Conservation (phyloP, 345 rosid genomes). For the Linum trigynum region DNA sequence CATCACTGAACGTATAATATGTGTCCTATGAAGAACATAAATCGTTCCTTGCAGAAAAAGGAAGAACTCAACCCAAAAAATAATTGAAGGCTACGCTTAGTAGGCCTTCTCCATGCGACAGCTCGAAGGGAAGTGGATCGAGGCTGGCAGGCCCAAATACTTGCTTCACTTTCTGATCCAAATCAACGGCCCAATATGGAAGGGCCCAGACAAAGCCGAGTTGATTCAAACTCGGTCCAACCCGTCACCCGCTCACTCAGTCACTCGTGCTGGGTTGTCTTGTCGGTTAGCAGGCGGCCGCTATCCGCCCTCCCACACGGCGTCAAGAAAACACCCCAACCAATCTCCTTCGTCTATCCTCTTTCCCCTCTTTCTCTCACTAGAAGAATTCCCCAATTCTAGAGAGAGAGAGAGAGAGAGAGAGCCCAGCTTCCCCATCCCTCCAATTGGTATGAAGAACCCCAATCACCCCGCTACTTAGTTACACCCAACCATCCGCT, state of each 20-base stretch:
- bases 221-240: not conserved
- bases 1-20: too few species aligned
- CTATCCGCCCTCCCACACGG: not conserved
- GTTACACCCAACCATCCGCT: not conserved
- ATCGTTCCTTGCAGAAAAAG: too few species aligned
- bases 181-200: too few species aligned
- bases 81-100: too few species aligned
- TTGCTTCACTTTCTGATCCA: too few species aligned
- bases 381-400: not conserved
- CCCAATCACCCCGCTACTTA: not conserved
- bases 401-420: slow-evolving; percentile 18
- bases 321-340: slow-evolving; percentile 2
- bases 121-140: too few species aligned
- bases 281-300: not conserved
- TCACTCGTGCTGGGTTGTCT: not conserved
- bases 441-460: not conserved
- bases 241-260: not conserved
- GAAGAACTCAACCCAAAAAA: too few species aligned
- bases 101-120: too few species aligned
- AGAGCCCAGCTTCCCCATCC: not conserved
- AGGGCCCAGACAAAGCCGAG: too few species aligned
- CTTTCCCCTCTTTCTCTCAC: not conserved
- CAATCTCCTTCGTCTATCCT: not conserved
- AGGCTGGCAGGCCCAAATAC: too few species aligned
- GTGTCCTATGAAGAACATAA: too few species aligned